Percentiles rank a stretch among this genome's conserved stretches.
Evolutionary conservation across 2,329 filamentous ascomycete species (phyloP).

Genomic region (Canariomyces notabilis): DNA sequence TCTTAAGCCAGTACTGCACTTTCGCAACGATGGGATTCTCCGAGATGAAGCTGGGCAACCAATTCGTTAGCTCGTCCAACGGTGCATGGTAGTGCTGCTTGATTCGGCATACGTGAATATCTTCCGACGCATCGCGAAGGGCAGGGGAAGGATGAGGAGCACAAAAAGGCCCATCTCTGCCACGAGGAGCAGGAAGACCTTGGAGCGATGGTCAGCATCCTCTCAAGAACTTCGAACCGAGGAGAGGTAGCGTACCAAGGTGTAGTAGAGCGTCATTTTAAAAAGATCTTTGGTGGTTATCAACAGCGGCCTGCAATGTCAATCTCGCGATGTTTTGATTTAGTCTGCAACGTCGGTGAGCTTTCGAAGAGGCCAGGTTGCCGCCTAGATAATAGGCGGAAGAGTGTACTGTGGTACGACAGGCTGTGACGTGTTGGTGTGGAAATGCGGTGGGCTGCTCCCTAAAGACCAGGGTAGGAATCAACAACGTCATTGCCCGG

Average conservation of each 20-base stretch:
- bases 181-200: conserved; percentile 82
- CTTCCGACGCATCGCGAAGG: conserved; percentile 77
- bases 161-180: conserved; percentile 79
- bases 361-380: conserved; percentile 1
- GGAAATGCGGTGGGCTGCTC: conserved; percentile 11
- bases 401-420: conserved; percentile 6
- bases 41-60: conserved; percentile 72
- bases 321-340: neutral
- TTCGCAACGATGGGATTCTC: conserved; percentile 81
- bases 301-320: neutral
- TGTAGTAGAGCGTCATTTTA: conserved; percentile 57
- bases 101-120: conserved; percentile 61
- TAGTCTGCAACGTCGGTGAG: conserved; percentile 1
- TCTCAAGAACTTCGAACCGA: neutral
- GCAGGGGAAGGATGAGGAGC: conserved; percentile 78
- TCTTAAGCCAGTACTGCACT: conserved; percentile 96
- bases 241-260: conserved; percentile 38
- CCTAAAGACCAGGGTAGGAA: conserved; percentile 7
- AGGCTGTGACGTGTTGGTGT: conserved; percentile 25
- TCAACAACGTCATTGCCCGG: conserved; percentile 26
- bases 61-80: conserved; percentile 1
- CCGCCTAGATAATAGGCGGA: conserved; percentile 2
- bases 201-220: conserved; percentile 8
- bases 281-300: conserved; percentile 6
- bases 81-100: neutral